A percentile compares a stretch with the other conserved stretches of the same genome.
Evolutionary conservation across 495 filamentous ascomycete species (phyloP).

Genomic region (Xylaria curta): DNA sequence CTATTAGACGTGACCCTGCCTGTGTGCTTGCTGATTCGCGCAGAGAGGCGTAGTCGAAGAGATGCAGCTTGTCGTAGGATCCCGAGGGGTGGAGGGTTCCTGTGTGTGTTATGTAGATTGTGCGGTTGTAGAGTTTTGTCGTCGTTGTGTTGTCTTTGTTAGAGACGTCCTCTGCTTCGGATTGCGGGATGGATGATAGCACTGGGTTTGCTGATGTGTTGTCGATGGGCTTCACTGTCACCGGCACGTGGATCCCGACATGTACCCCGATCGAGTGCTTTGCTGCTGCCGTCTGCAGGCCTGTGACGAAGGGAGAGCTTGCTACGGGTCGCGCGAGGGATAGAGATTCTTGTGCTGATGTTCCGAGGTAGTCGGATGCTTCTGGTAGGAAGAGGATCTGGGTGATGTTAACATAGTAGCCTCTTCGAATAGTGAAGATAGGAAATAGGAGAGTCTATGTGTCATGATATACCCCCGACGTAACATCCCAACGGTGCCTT

Average conservation of each 20-base stretch:
- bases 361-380: conserved; percentile 86
- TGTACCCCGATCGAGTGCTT: conserved; percentile 71
- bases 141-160: not conserved
- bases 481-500: not conserved
- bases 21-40: conserved; percentile 44
- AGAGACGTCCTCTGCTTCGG: conserved; percentile 13
- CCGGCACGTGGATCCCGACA: conserved; percentile 86
- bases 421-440: not conserved
- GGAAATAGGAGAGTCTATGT: not conserved
- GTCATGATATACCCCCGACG: not conserved
- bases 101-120: conserved; percentile 51
- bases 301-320: conserved; percentile 68
- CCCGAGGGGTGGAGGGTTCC: conserved; percentile 43
- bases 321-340: conserved; percentile 64
- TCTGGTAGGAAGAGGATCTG: conserved; percentile 91
- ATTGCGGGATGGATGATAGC: conserved; percentile 22
- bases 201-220: conserved; percentile 14
- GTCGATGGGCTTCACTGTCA: conserved; percentile 44
- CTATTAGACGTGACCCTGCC: conserved; percentile 45
- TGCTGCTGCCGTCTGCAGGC: conserved; percentile 70
- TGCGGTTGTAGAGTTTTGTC: conserved; percentile 53
- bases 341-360: conserved; percentile 67
- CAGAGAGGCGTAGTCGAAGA: conserved; percentile 51
- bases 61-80: conserved; percentile 64
- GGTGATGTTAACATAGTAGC: not conserved